phyloP scores from a whole-genome alignment of 306 rosid species.

The Ormosia emarginata region DNA sequence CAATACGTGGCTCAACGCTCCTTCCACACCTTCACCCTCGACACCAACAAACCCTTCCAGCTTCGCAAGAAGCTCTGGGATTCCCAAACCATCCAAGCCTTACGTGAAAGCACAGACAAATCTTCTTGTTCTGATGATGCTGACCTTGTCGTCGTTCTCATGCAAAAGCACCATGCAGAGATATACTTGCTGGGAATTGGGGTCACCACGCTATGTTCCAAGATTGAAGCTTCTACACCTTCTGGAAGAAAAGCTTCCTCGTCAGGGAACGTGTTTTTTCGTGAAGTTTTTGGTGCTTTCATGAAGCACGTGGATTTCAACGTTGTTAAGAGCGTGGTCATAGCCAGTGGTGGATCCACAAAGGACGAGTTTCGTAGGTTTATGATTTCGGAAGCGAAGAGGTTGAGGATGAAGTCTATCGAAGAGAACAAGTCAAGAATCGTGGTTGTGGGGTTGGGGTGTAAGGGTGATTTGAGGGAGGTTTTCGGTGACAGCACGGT shows the following conservation, averaged over 20 bases:
- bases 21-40: slow-evolving; percentile 32
- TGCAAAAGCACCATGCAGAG: slow-evolving; percentile 20
- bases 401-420: slow-evolving; percentile 5
- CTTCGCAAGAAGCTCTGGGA: slow-evolving; percentile 29
- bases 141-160: slow-evolving; percentile 7
- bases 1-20: slow-evolving; percentile 18
- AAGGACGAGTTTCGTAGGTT: slow-evolving; percentile 25
- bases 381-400: slow-evolving; percentile 18
- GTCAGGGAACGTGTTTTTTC: not conserved
- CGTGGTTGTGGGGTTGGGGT: not conserved
- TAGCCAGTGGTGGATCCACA: slow-evolving; percentile 1
- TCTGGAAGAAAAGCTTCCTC: not conserved
- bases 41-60: slow-evolving; percentile 17
- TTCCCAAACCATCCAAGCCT: not conserved
- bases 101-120: not conserved
- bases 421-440: slow-evolving; percentile 26
- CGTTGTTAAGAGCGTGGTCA: slow-evolving; percentile 4
- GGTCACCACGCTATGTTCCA: not conserved
- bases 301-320: slow-evolving; percentile 28
- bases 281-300: slow-evolving; percentile 2
- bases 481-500: slow-evolving; percentile 19
- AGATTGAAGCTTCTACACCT: not conserved
- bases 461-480: slow-evolving; percentile 3
- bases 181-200: slow-evolving; percentile 22
- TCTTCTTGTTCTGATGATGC: not conserved